A percentile compares a stretch with the other conserved stretches of the same genome.
These are phyloP conservation scores for Colletotrichum lentis DNA, from an alignment of 2,329 filamentous ascomycete species.

Conservation along the genomic window DNA sequence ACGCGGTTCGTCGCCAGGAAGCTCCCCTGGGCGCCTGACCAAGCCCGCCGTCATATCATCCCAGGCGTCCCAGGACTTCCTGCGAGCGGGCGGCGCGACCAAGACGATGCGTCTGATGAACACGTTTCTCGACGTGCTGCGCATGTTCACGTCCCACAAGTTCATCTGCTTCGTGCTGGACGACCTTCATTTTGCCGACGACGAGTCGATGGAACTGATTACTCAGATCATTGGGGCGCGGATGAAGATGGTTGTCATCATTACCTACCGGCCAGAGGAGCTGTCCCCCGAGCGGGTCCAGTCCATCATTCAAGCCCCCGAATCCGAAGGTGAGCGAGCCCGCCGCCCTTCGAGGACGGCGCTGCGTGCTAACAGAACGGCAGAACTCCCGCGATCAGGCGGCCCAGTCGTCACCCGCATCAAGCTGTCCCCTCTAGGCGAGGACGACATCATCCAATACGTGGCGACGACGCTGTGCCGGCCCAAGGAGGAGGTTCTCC, in stretches of 20 bases:
- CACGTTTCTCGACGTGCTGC: constrained; percentile 84
- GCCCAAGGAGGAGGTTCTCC: constrained; percentile 73
- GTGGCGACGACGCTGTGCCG: constrained; percentile 83
- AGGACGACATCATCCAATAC: constrained; percentile 83
- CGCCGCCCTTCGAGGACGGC: not conserved
- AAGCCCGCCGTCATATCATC: constrained; percentile 51
- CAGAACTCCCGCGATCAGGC: constrained; percentile 55
- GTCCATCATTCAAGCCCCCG: constrained; percentile 61
- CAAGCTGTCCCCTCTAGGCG: constrained; percentile 74
- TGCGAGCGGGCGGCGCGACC: constrained; percentile 65
- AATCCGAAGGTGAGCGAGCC: constrained; percentile 58
- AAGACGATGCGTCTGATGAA: constrained; percentile 82
- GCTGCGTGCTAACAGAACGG: constrained; percentile 41
- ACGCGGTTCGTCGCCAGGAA: constrained; percentile 60
- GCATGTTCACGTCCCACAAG: constrained; percentile 82
- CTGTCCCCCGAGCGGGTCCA: constrained; percentile 64
- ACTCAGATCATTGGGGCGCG: constrained; percentile 79
- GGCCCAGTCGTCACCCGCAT: constrained; percentile 73
- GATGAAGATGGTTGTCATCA: constrained; percentile 81
- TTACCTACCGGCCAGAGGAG: constrained; percentile 78
- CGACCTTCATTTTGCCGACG: constrained; percentile 89
- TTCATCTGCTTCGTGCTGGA: constrained; percentile 90
- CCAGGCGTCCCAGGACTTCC: constrained; percentile 66
- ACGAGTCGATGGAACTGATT: constrained; percentile 85
- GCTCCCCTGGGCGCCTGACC: constrained; percentile 49